Percentiles rank a stretch among this genome's conserved stretches.
Conservation (phyloP, 352 stramenopile genomes). For the Globisporangium irregulare region DNA sequence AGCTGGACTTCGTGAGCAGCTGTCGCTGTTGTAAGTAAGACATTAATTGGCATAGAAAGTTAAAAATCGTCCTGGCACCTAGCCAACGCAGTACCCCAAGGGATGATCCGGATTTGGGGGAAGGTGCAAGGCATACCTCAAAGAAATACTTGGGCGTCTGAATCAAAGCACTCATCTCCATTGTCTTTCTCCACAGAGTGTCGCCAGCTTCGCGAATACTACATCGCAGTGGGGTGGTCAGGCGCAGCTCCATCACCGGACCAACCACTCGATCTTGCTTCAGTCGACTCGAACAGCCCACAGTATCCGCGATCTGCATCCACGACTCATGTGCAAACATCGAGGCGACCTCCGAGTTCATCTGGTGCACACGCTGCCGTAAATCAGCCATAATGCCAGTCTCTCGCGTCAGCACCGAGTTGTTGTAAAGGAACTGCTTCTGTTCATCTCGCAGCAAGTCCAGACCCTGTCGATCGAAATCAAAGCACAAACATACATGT, state of each 20-base stretch:
- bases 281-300: neutral
- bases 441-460: constrained; percentile 11
- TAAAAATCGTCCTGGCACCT: too few relatives aligned
- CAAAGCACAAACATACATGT: neutral
- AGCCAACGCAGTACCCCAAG: too few relatives aligned
- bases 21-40: neutral
- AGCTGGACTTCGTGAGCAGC: neutral
- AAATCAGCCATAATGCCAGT: neutral
- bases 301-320: neutral
- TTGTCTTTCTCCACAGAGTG: neutral
- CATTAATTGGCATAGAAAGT: too few relatives aligned
- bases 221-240: constrained; percentile 10
- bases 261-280: neutral
- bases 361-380: neutral
- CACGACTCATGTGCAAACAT: neutral
- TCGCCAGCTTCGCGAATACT: neutral
- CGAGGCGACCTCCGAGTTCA: neutral
- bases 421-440: constrained; percentile 6
- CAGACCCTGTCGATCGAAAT: neutral
- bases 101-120: too few relatives aligned
- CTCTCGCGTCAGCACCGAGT: neutral
- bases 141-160: constrained; percentile 13
- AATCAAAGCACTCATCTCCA: constrained; percentile 17
- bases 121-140: neutral
- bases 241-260: constrained; percentile 18